Evolutionary conservation across 2,329 filamentous ascomycete genomes (phyloP).

Genomic region (Arthrobotrys entomopaga): DNA sequence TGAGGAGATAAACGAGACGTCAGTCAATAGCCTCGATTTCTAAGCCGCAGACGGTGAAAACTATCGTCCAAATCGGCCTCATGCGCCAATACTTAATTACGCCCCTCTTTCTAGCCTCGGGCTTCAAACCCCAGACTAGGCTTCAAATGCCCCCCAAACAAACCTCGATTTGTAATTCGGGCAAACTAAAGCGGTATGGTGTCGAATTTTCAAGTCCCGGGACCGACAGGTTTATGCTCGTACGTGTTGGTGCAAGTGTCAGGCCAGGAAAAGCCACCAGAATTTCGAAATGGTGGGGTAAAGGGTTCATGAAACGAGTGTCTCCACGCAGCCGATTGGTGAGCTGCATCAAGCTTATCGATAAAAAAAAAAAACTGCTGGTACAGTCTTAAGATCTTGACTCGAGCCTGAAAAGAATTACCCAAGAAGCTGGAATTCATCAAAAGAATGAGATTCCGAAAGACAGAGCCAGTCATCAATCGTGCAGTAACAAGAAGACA

Average conservation of each 20-base stretch:
- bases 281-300: slow-evolving; percentile 29
- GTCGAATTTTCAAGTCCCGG: slow-evolving; percentile 18
- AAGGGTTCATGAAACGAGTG: background rate
- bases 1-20: slow-evolving; percentile 31
- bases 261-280: slow-evolving; percentile 29
- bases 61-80: too few species aligned
- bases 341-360: slow-evolving; percentile 43
- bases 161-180: slow-evolving; percentile 27
- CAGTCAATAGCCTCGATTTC: too few species aligned
- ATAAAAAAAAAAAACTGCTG: slow-evolving; percentile 38
- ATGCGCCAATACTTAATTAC: too few species aligned
- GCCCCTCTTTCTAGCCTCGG: too few species aligned
- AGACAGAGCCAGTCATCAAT: background rate
- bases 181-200: slow-evolving; percentile 16
- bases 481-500: background rate
- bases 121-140: too few species aligned
- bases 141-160: background rate
- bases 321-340: slow-evolving; percentile 45
- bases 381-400: background rate
- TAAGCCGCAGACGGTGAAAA: too few species aligned
- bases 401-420: background rate
- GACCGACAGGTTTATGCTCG: background rate
- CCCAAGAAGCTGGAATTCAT: background rate
- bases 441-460: slow-evolving; percentile 2
- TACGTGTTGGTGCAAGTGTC: slow-evolving; percentile 32